phyloP scores from a whole-genome alignment of 2,329 filamentous ascomycete genomes.

The Mycosphaerella arachidis region DNA sequence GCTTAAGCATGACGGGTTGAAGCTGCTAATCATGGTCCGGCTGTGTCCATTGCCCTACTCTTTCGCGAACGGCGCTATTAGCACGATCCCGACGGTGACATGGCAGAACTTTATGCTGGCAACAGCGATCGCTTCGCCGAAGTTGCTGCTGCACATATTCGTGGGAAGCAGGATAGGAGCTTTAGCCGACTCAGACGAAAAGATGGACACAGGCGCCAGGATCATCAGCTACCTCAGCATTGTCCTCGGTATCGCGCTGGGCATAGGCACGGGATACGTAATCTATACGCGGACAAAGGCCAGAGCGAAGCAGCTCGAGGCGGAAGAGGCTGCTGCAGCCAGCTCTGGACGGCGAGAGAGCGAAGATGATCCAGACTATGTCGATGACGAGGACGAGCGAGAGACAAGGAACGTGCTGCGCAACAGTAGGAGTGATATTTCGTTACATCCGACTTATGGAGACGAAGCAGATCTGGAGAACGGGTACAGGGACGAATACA shows the following conservation, averaged over 20 bases:
- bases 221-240: constrained; percentile 82
- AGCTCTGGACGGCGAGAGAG: constrained; percentile 22
- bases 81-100: constrained; percentile 84
- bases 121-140: constrained; percentile 76
- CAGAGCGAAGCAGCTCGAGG: constrained; percentile 47
- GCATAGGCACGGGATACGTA: constrained; percentile 71
- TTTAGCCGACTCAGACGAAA: constrained; percentile 75
- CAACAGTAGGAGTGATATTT: constrained; percentile 51
- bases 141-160: constrained; percentile 87
- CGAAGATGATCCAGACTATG: constrained; percentile 35
- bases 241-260: constrained; percentile 63
- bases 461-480: constrained; percentile 44
- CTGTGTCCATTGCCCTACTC: constrained; percentile 91
- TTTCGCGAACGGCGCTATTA: constrained; percentile 87
- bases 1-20: constrained; percentile 82
- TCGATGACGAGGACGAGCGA: constrained; percentile 43
- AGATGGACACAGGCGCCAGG: constrained; percentile 76
- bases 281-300: constrained; percentile 66
- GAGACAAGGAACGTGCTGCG: constrained; percentile 37
- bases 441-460: constrained; percentile 46
- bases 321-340: constrained; percentile 40
- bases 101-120: constrained; percentile 72
- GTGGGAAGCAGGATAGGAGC: constrained; percentile 78
- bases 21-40: constrained; percentile 84
- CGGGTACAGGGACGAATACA: constrained; percentile 40